These are phyloP conservation scores for Solanum clarkiae DNA, from an alignment of 257 asterid genomes.

Conservation along the genomic window DNA sequence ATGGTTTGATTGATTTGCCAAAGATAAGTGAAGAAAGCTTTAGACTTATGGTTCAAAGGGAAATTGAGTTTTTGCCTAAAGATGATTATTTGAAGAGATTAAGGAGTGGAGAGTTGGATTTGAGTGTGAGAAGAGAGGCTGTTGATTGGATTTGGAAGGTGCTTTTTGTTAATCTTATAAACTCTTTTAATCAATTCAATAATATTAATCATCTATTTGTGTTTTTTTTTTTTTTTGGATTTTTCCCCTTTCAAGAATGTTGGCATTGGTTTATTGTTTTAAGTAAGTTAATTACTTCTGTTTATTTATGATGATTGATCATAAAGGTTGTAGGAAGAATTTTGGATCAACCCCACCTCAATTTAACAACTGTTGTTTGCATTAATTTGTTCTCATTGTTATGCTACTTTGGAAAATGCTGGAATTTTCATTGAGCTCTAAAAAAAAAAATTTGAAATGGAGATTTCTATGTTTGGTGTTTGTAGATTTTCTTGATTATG, in stretches of 20 bases:
- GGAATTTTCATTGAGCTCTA: not conserved
- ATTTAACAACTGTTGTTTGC: not conserved
- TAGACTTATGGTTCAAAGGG: constrained; percentile 45
- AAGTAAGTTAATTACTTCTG: not conserved
- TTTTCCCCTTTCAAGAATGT: not conserved
- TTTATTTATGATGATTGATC: not conserved
- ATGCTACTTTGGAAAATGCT: not conserved
- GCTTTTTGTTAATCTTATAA: not conserved
- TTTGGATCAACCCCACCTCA: not conserved
- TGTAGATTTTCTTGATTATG: not conserved
- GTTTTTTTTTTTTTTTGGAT: not conserved
- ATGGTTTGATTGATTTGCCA: constrained; percentile 23
- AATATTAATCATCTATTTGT: not conserved
- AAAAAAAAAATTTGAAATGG: not conserved
- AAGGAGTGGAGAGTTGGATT: constrained; percentile 57
- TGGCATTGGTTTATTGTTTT: not conserved
- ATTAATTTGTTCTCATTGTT: not conserved
- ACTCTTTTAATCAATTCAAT: not conserved
- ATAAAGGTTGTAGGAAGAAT: not conserved
- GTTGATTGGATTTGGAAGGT: constrained; percentile 88
- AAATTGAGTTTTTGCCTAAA: constrained; percentile 42
- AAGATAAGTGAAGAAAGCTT: constrained; percentile 32
- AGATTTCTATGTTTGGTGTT: not conserved
- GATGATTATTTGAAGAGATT: constrained; percentile 60
- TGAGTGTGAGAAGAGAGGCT: constrained; percentile 46